Base-by-base conservation (phyloP, 1,284 basidiomycete species). In the Lentinula novae-zelandiae region DNA sequence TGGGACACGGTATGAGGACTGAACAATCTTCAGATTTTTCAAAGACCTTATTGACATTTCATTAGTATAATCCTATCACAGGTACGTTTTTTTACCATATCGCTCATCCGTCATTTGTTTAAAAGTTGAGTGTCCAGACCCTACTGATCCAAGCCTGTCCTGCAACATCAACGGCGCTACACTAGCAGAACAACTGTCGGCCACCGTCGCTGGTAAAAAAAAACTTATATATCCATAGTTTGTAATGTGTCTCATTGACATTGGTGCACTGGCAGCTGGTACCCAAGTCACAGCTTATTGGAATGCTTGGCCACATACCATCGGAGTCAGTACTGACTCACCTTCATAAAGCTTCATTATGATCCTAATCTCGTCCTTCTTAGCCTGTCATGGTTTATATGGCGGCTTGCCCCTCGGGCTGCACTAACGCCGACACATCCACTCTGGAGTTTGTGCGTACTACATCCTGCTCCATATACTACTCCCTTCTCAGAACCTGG, bases 281-380 rank as follows among this genome's bases (percentile, higher is more conserved):
- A 72, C 75, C 27, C 66, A 72, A 40, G 73, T 81, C 63, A 74
- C 71, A 3, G 78, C 78, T 20, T 77, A 75, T 67, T 80, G 78
- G 78, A 73, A 62, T 31, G 57, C 51, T 5, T 62, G 61, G 61
- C 61, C 61, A 36, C 61, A 62, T 70, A 65, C 68, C 59, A 62
- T 76, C 70, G 75, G 72, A 71, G 51, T 75, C 71, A 63, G 64
- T 66, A 17, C 2, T n/a, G 68, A 68, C 53, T 69, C 69, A 20
- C 69, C 22, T 55, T 17, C 8, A 20, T 57, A 31, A 10, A 27
- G 5, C 5, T 15, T 13, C 34, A 51, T 17, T 20, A 42, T 13
- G 2, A 2, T 57, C 50, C 44, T 46, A 57, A 22, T 61, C 44
- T 46, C 22, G 22, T 20, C n/a, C n/a, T 33, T 48, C 8, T 13